Evolutionary conservation across 2,329 filamentous ascomycete species (phyloP).

Genomic region (Stagonosporopsis chrysanthemi): DNA sequence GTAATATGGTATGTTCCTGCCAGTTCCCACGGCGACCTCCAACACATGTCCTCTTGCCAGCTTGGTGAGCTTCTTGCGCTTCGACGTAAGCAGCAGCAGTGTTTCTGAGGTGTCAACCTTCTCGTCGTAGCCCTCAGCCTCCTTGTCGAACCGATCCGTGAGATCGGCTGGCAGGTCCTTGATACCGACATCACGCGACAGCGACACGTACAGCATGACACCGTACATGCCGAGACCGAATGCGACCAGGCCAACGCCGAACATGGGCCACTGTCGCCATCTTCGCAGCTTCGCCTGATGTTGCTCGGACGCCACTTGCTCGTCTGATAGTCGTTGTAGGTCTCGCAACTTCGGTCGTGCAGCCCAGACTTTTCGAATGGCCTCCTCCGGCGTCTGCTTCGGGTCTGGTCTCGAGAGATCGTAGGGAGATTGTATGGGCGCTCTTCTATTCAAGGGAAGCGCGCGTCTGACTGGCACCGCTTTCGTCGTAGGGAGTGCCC

Average conservation of each 20-base stretch:
- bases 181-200: constrained; percentile 30
- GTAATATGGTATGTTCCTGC: constrained; percentile 58
- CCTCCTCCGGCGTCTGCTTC: constrained; percentile 28
- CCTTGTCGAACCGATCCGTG: constrained; percentile 55
- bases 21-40: constrained; percentile 59
- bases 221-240: constrained; percentile 53
- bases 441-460: constrained; percentile 25
- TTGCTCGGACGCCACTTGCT: constrained; percentile 34
- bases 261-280: constrained; percentile 44
- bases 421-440: constrained; percentile 21
- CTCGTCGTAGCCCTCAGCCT: constrained; percentile 56
- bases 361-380: constrained; percentile 33
- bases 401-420: constrained; percentile 23
- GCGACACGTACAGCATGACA: constrained; percentile 46
- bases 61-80: constrained; percentile 51
- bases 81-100: constrained; percentile 51
- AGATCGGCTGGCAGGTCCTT: constrained; percentile 51
- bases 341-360: constrained; percentile 36
- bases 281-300: constrained; percentile 39
- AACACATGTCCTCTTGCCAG: constrained; percentile 57
- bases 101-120: constrained; percentile 56
- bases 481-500: constrained; percentile 29
- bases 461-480: constrained; percentile 30
- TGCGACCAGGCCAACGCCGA: constrained; percentile 44
- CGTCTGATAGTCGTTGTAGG: constrained; percentile 37